A percentile compares a stretch with the other conserved stretches of the same genome.
phyloP scores from a whole-genome alignment of 1,284 basidiomycete species.

The Ustilago xerochloae region DNA sequence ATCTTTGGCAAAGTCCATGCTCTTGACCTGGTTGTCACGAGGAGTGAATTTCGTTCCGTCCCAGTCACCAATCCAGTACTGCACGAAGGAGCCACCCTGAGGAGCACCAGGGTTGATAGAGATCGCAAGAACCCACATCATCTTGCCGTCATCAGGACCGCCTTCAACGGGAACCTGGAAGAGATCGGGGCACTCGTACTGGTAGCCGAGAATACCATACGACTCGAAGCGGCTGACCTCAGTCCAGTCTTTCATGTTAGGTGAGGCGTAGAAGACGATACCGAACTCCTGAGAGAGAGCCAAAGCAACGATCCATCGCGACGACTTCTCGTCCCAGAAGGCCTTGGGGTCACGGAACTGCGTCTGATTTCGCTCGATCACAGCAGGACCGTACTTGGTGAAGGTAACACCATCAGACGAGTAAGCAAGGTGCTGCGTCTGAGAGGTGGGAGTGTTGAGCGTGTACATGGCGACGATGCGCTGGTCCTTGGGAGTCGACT shows the following conservation, averaged over 20 bases:
- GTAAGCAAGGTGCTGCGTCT: slow-evolving; percentile 69
- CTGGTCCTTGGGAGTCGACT: slow-evolving; percentile 59
- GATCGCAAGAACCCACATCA: slow-evolving; percentile 52
- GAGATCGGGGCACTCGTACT: slow-evolving; percentile 69
- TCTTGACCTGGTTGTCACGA: slow-evolving; percentile 63
- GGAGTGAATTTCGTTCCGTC: slow-evolving; percentile 69
- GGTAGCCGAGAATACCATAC: slow-evolving; percentile 65
- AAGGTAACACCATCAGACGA: slow-evolving; percentile 70
- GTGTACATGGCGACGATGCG: slow-evolving; percentile 71
- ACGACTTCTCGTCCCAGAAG: slow-evolving; percentile 65
- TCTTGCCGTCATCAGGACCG: slow-evolving; percentile 55
- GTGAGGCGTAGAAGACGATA: slow-evolving; percentile 69
- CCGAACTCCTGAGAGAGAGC: slow-evolving; percentile 67
- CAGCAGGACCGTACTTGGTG: slow-evolving; percentile 66
- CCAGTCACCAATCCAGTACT: slow-evolving; percentile 70
- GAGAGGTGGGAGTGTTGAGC: slow-evolving; percentile 66
- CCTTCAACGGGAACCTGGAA: slow-evolving; percentile 67
- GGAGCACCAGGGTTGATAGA: slow-evolving; percentile 63
- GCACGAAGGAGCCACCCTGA: slow-evolving; percentile 67
- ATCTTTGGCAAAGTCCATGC: slow-evolving; percentile 70
- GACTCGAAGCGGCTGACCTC: slow-evolving; percentile 67
- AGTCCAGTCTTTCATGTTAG: slow-evolving; percentile 69
- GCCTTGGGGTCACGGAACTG: slow-evolving; percentile 71
- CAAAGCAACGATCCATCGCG: slow-evolving; percentile 70
- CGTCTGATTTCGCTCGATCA: slow-evolving; percentile 63